phyloP scores from a whole-genome alignment of 2,329 filamentous ascomycete species.

The Phyllosticta citribraziliensis region DNA sequence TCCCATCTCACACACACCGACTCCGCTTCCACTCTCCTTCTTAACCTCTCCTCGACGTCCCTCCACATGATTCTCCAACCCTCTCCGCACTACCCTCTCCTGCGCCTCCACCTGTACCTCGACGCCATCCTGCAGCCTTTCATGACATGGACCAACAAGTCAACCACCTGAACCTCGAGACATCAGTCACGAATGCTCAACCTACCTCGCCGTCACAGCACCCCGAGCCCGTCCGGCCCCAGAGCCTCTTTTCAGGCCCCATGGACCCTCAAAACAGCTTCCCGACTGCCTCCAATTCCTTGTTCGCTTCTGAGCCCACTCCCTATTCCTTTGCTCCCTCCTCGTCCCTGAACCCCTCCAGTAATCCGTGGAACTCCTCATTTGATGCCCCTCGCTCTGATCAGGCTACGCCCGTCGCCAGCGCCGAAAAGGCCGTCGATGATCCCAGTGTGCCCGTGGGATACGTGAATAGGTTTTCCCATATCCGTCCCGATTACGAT shows the following conservation, averaged over 20 bases:
- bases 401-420: constrained; percentile 16
- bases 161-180: constrained; percentile 10
- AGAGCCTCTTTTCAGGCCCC: constrained; percentile 1
- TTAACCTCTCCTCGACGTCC: neutral
- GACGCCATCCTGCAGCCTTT: neutral
- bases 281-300: neutral
- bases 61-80: neutral
- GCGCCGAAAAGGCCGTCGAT: constrained; percentile 40
- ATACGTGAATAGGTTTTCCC: constrained; percentile 16
- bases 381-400: neutral
- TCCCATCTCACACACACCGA: neutral
- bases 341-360: constrained; percentile 3
- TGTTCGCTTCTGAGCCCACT: constrained; percentile 2
- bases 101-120: neutral
- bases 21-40: neutral
- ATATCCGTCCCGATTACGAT: constrained; percentile 28
- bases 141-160: constrained; percentile 8
- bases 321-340: constrained; percentile 10
- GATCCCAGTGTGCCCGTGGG: constrained; percentile 34
- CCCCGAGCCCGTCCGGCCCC: neutral
- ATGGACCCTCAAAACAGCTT: neutral
- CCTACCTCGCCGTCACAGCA: neutral
- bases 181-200: neutral
- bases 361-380: neutral
- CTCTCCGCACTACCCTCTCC: neutral